A percentile compares a stretch with the other conserved stretches of the same genome.
Conservation (phyloP, 371 early-diverging fungal genomes). For the Phascolomyces articulosus region DNA sequence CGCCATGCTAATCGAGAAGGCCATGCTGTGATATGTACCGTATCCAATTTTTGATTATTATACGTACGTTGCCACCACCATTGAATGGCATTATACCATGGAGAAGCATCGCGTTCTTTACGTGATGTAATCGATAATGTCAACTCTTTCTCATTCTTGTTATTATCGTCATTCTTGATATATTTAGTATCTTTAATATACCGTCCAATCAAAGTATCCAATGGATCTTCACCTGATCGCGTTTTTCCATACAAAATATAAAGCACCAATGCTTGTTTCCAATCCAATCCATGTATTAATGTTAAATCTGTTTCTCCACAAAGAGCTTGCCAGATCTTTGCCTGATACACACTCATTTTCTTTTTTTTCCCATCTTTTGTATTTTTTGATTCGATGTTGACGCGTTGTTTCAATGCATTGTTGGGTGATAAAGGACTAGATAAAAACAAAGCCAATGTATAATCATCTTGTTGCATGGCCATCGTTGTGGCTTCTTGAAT, state of each 20-base stretch:
- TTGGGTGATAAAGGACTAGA: not conserved
- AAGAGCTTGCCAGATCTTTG: not conserved
- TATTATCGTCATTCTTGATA: too few species aligned
- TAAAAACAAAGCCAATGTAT: not conserved
- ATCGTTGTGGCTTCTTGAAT: not conserved
- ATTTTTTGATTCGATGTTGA: not conserved
- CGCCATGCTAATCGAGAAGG: conserved; percentile 2
- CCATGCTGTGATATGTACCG: not conserved
- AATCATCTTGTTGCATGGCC: not conserved
- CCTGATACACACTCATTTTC: not conserved
- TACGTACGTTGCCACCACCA: conserved; percentile 2
- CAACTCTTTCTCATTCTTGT: too few species aligned
- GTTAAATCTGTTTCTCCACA: not conserved
- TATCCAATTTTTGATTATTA: not conserved
- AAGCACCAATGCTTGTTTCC: not conserved
- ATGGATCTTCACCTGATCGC: not conserved
- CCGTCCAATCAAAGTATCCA: not conserved
- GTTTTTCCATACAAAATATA: not conserved
- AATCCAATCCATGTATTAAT: not conserved
- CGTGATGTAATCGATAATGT: too few species aligned
- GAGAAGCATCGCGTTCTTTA: not conserved
- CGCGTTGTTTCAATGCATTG: not conserved
- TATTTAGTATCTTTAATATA: not conserved
- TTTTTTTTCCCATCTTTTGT: not conserved
- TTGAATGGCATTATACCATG: not conserved